A percentile compares a stretch with the other conserved stretches of the same genome.
phyloP scores from a whole-genome alignment of 129 eudicot genomes.

The Flaveria linearis region DNA sequence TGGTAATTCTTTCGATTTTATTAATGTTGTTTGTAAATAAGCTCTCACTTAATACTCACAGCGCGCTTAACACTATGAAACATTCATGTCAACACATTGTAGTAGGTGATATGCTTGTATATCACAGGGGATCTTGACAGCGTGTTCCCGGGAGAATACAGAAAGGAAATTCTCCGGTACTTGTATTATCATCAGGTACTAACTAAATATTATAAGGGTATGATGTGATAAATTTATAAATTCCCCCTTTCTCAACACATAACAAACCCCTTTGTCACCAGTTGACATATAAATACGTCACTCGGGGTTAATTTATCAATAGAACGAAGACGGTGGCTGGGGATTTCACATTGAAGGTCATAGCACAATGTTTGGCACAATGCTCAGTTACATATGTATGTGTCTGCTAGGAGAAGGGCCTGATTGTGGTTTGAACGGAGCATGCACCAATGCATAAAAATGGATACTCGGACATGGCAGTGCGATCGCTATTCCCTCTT shows the following conservation, averaged over 20 bases:
- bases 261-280: too few relatives aligned
- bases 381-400: conserved; percentile 54
- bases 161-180: conserved; percentile 56
- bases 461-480: conserved; percentile 82
- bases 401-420: conserved; percentile 66
- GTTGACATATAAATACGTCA: too few relatives aligned
- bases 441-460: conserved; percentile 55
- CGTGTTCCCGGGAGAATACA: conserved; percentile 47
- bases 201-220: neutral
- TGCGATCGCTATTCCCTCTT: conserved; percentile 56
- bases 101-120: conserved; percentile 68
- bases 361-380: conserved; percentile 69
- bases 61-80: too few relatives aligned
- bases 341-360: conserved; percentile 71
- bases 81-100: conserved; percentile 8
- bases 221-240: too few relatives aligned
- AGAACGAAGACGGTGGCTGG: conserved; percentile 87
- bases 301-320: too few relatives aligned
- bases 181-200: conserved; percentile 58
- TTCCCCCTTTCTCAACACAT: too few relatives aligned
- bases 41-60: too few relatives aligned
- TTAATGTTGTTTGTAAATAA: neutral
- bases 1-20: conserved; percentile 35
- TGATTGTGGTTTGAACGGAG: conserved; percentile 52
- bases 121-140: conserved; percentile 67